A percentile compares a stretch with the other conserved stretches of the same genome.
These are phyloP conservation scores for Fragaria iinumae DNA, from an alignment of 306 rosid genomes.

Conservation along the genomic window DNA sequence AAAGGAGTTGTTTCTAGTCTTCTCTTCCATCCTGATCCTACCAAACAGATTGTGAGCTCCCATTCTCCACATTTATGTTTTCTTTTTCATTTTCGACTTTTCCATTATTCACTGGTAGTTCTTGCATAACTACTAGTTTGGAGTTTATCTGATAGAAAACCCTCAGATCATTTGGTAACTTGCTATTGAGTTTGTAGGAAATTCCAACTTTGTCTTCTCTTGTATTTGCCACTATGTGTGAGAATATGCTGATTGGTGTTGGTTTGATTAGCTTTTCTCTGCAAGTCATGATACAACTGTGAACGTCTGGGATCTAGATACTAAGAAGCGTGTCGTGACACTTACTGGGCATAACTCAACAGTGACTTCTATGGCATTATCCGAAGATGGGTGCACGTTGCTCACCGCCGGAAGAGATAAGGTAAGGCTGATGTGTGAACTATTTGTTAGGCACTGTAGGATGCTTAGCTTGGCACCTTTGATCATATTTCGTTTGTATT, in stretches of 20 bases:
- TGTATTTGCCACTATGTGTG: background rate
- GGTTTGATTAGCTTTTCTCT: conserved; percentile 73
- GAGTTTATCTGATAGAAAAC: too few species aligned
- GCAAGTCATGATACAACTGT: conserved; percentile 87
- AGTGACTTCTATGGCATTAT: conserved; percentile 75
- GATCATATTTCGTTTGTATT: background rate
- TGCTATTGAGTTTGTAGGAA: too few species aligned
- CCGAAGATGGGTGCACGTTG: conserved; percentile 90
- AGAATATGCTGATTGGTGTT: conserved; percentile 13
- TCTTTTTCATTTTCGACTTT: background rate
- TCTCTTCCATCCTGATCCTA: conserved; percentile 77
- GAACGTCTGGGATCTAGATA: conserved; percentile 73
- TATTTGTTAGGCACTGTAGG: background rate
- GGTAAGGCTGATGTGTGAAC: conserved; percentile 32
- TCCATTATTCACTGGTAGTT: too few species aligned
- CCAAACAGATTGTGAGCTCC: conserved; percentile 60
- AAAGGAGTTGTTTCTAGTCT: conserved; percentile 75
- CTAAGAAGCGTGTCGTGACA: conserved; percentile 65
- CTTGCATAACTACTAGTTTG: too few species aligned
- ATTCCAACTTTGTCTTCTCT: too few species aligned
- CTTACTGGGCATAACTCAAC: conserved; percentile 72
- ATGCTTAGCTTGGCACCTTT: background rate
- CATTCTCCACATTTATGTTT: background rate
- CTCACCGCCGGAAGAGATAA: conserved; percentile 95
- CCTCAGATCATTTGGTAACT: too few species aligned